Evolutionary conservation across 2,329 filamentous ascomycete species (phyloP).

Genomic region (Plectosphaerella cucumerina): DNA sequence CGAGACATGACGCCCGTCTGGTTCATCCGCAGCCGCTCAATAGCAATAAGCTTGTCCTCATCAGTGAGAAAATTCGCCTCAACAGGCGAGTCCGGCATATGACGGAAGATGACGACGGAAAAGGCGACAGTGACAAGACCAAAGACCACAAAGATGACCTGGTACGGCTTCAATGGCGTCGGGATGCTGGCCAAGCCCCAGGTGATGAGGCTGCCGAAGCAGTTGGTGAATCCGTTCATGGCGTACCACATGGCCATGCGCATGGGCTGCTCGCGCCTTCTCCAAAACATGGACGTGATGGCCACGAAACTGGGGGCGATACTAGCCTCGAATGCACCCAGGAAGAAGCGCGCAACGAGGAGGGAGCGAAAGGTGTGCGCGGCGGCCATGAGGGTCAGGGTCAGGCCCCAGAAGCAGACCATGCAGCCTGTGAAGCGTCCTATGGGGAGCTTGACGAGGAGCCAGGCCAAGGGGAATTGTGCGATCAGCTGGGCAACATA

Average conservation of each 20-base stretch:
- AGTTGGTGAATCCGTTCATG: conserved; percentile 22
- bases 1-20: conserved; percentile 37
- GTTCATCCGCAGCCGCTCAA: conserved; percentile 51
- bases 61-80: conserved; percentile 52
- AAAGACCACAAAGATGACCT: conserved; percentile 53
- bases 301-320: conserved; percentile 44
- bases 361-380: conserved; percentile 43
- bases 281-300: conserved; percentile 39
- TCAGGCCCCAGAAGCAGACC: conserved; percentile 49
- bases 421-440: conserved; percentile 50
- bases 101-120: conserved; percentile 42
- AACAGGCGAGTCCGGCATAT: conserved; percentile 62
- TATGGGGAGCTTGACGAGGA: conserved; percentile 49
- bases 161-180: conserved; percentile 36
- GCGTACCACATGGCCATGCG: conserved; percentile 25
- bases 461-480: conserved; percentile 49
- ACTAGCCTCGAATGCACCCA: conserved; percentile 43
- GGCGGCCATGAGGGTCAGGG: conserved; percentile 45
- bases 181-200: conserved; percentile 52
- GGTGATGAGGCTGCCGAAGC: conserved; percentile 47
- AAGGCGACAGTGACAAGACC: conserved; percentile 46
- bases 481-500: conserved; percentile 57
- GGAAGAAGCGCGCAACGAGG: conserved; percentile 37
- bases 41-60: conserved; percentile 52
- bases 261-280: conserved; percentile 26